Base-by-base conservation (phyloP, 768 basidiomycete species). In the Lactarius psammicola region DNA sequence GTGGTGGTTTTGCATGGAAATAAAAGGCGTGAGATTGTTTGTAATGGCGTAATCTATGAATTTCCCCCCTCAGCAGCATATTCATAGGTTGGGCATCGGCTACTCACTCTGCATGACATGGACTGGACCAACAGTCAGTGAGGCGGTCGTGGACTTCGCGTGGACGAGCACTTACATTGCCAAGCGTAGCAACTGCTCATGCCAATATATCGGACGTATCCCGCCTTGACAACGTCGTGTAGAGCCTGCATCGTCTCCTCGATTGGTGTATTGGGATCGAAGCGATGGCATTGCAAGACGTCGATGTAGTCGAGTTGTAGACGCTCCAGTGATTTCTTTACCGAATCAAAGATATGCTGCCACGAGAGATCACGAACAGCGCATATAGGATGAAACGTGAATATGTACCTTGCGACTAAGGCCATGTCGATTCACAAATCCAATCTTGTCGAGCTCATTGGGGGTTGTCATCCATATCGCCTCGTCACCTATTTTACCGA, bases 261-360 rank as follows among this genome's bases (percentile, higher is more conserved):
- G 17, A 68, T 67, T 10, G 68, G 80, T 0, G 82, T 81, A 23
- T 77, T 71, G 17, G 68, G 58, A 65, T 76, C 75, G 54, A 77
- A 77, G 26, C 74, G 73, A 62, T 75, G 73, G 68, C 75, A 88
- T 77, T 92, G 90, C 9, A 91, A 75, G 1, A 92, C 75, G 71
- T 92, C 92, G 70, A 93, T 80, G 68, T 91, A 90, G 59, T 92
- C 90, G 31, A 90, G 74, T 55, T 90, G 87, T 2, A 93, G 79
- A 20, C 90, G 81, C 72, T 87, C 75, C 65, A 92, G 74, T 54
- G 84, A 85, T 18, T 77, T 76, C 70, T 87, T 85, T 40, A 88
- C 83, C 0, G 84, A 78, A 38, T 87, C 87, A 69, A 93, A 92
- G 44, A 92, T 90, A 70, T 87, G 85, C 85, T 91, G 56, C 9